Conservation (phyloP, 2,329 filamentous ascomycete genomes). For the Trichoderma afroharzianum region DNA sequence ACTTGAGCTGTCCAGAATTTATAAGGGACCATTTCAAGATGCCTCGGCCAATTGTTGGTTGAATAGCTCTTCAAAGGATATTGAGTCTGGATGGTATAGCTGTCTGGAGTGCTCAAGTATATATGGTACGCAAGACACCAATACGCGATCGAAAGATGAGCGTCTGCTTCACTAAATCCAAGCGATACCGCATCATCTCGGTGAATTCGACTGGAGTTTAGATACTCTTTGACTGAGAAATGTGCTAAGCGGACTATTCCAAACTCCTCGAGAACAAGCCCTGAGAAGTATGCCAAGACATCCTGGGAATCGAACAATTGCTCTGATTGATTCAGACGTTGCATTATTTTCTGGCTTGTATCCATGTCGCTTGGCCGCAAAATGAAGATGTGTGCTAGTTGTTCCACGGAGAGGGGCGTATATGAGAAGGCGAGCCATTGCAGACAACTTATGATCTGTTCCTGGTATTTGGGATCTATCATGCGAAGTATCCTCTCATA, state of each 20-base stretch:
- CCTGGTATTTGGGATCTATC: neutral
- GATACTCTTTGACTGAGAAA: constrained; percentile 14
- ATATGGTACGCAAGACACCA: constrained; percentile 3
- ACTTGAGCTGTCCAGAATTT: neutral
- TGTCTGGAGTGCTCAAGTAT: neutral
- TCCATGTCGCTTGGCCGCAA: neutral
- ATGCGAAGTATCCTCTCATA: constrained; percentile 9
- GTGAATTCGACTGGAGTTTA: neutral
- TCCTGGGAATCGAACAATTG: neutral
- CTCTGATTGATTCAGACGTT: neutral
- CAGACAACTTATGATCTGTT: neutral
- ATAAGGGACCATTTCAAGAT: neutral
- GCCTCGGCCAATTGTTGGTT: neutral
- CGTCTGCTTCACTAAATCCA: neutral
- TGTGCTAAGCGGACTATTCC: neutral
- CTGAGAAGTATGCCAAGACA: neutral
- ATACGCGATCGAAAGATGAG: neutral
- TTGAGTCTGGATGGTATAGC: neutral
- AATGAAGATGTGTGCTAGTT: constrained; percentile 1
- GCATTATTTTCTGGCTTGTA: neutral
- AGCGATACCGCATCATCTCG: neutral
- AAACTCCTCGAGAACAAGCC: neutral
- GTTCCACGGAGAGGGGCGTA: neutral
- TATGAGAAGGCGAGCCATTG: constrained; percentile 15
- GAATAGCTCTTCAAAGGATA: neutral